Evolutionary conservation across 257 asterid genomes (phyloP).

Genomic region (Coffea canephora): DNA sequence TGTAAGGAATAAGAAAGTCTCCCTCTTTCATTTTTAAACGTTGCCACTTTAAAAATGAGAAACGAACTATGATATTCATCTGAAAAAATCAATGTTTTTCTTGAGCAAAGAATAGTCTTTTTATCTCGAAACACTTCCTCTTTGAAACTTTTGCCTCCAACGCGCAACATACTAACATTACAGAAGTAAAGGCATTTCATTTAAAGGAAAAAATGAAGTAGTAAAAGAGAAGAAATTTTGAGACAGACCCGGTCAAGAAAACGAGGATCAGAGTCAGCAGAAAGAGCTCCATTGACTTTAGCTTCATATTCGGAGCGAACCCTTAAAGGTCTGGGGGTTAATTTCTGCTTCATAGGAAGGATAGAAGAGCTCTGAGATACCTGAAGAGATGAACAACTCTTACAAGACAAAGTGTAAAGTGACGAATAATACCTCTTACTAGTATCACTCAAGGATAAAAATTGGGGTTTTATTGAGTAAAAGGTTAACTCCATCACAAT

Average conservation of each 20-base stretch:
- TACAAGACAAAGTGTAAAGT: conserved; percentile 7
- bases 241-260: conserved; percentile 73
- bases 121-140: background rate
- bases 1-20: background rate
- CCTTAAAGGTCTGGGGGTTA: conserved; percentile 39
- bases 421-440: conserved; percentile 16
- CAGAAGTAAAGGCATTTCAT: background rate
- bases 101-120: background rate
- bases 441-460: conserved; percentile 21
- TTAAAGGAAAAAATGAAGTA: background rate
- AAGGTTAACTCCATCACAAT: conserved; percentile 43
- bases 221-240: background rate
- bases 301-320: conserved; percentile 74
- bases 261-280: conserved; percentile 83
- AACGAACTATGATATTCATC: background rate
- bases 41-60: background rate
- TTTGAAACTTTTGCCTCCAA: conserved; percentile 1
- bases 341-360: conserved; percentile 21
- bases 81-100: background rate
- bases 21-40: background rate
- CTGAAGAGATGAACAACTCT: conserved; percentile 27
- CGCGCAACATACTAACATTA: background rate
- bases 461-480: conserved; percentile 42
- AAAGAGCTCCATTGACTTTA: conserved; percentile 64
- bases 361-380: conserved; percentile 28